Percentiles rank a stretch among this genome's conserved stretches.
Conservation (phyloP, 2,329 filamentous ascomycete species). For the Alternaria gaisen region DNA sequence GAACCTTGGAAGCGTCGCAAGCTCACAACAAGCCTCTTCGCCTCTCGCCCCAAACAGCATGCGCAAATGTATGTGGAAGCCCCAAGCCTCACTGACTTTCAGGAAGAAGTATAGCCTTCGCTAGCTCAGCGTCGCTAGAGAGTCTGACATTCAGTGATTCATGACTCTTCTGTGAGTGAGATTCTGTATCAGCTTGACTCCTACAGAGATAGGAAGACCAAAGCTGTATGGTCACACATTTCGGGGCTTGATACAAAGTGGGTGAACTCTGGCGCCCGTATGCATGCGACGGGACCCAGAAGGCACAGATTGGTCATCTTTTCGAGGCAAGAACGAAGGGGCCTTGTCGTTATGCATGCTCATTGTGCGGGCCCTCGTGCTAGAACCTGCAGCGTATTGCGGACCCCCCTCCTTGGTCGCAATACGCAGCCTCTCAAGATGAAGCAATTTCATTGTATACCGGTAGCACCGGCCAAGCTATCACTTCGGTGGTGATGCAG, state of each 20-base stretch:
- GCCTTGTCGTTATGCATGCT: slow-evolving; percentile 38
- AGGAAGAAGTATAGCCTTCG: slow-evolving; percentile 22
- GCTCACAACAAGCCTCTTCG: neutral
- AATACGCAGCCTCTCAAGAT: slow-evolving; percentile 24
- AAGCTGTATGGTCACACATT: slow-evolving; percentile 15
- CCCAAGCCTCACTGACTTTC: neutral
- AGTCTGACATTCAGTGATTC: slow-evolving; percentile 17
- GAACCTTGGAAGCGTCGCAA: slow-evolving; percentile 2
- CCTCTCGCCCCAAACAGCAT: neutral
- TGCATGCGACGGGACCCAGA: slow-evolving; percentile 29
- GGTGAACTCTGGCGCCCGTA: slow-evolving; percentile 25
- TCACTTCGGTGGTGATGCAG: slow-evolving; percentile 21
- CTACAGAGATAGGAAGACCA: slow-evolving; percentile 10
- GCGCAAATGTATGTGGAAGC: slow-evolving; percentile 3
- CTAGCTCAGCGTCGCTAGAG: slow-evolving; percentile 15
- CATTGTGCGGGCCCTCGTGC: slow-evolving; percentile 30
- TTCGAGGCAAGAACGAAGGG: slow-evolving; percentile 34
- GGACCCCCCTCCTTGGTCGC: slow-evolving; percentile 18
- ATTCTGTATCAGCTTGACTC: slow-evolving; percentile 6
- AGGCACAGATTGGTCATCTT: slow-evolving; percentile 23
- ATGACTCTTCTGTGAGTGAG: neutral
- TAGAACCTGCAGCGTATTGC: slow-evolving; percentile 18
- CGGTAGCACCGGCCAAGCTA: slow-evolving; percentile 29
- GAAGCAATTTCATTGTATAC: slow-evolving; percentile 28
- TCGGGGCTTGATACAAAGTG: slow-evolving; percentile 20